Base-by-base conservation (phyloP, 2,329 filamentous ascomycete genomes). In the Ceratocystis eucalypticola region DNA sequence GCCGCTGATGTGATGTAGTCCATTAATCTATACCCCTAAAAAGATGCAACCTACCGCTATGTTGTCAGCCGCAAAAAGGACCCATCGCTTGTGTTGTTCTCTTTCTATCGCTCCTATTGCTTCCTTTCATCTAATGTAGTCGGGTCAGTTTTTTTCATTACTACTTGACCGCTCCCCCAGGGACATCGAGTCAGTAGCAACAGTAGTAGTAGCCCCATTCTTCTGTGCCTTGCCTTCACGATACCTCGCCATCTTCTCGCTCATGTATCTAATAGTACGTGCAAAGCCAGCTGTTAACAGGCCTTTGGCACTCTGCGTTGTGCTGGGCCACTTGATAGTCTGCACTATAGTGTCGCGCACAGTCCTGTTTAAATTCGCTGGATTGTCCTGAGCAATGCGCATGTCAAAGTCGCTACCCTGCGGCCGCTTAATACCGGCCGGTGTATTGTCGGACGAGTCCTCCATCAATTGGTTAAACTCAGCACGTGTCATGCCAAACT, bases 271-370 rank as follows among this genome's bases (percentile, higher is more conserved):
- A 78, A 83, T 82, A 5, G 87, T 87, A 71, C 86, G 84, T 5
- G 78, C 73, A 17, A 88, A 74, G 0, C 94, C 95, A 0, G 88
- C 86, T 1, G 91, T 97, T 57, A 96, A 75, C 1, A 88, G 74
- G 1, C 91, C 87, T 77, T 99, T 99, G 69, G 93, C 74, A 65
- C 86, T 94, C 76, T 99, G 93, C 4, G 86, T 86, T 1, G 89
- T 91, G 72, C 91, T 94, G 0, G 94, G 92, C 94, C 94, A 97
- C 66, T 85, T 84, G 71, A 97, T 90, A 0, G 95, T 97, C 73
- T 88, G 88, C 73, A 86, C 88, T 72, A 99, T 92, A 50, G 91
- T 88, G 46, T 81, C 80, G 44, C 86, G 83, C 20, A 97, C 84
- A 70, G 88, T 86, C 30, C 83, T 78, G 53, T 81, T 81, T n/a